A percentile compares a stretch with the other conserved stretches of the same genome.
These are phyloP conservation scores for Trichocladium antarcticum DNA, from an alignment of 495 filamentous ascomycete genomes.

Conservation along the genomic window DNA sequence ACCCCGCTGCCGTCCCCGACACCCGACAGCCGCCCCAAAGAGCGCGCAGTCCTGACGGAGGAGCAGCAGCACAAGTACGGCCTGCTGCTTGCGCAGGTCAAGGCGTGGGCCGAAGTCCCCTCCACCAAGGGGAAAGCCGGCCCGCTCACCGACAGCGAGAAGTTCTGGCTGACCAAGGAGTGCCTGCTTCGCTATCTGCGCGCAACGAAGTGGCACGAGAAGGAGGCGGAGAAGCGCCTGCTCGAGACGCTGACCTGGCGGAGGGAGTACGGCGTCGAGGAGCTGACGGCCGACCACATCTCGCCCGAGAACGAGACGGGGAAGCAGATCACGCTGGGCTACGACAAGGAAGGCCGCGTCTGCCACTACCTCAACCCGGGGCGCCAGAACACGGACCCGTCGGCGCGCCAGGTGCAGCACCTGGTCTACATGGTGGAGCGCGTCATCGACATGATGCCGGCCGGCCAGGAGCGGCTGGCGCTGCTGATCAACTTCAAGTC, in stretches of 20 bases:
- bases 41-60: conserved; percentile 46
- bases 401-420: conserved; percentile 84
- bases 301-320: conserved; percentile 88
- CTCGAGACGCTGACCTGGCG: conserved; percentile 76
- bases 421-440: conserved; percentile 92
- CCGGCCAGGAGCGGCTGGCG: conserved; percentile 73
- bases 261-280: conserved; percentile 66
- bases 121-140: conserved; percentile 48
- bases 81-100: conserved; percentile 53
- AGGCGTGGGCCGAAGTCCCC: conserved; percentile 60
- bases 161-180: conserved; percentile 81
- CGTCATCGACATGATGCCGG: conserved; percentile 72
- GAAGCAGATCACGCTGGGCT: conserved; percentile 83
- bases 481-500: conserved; percentile 78
- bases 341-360: conserved; percentile 68
- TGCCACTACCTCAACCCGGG: conserved; percentile 84
- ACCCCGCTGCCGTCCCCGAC: conserved; percentile 59
- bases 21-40: conserved; percentile 41
- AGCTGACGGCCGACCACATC: conserved; percentile 73
- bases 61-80: conserved; percentile 84
- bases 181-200: conserved; percentile 88
- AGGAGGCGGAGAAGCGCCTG: conserved; percentile 65
- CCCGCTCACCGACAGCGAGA: conserved; percentile 67
- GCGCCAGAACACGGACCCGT: conserved; percentile 82
- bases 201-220: conserved; percentile 78